Evolutionary conservation across 768 basidiomycete genomes (phyloP).

Genomic region (Tylopilus cervinicoccineus): DNA sequence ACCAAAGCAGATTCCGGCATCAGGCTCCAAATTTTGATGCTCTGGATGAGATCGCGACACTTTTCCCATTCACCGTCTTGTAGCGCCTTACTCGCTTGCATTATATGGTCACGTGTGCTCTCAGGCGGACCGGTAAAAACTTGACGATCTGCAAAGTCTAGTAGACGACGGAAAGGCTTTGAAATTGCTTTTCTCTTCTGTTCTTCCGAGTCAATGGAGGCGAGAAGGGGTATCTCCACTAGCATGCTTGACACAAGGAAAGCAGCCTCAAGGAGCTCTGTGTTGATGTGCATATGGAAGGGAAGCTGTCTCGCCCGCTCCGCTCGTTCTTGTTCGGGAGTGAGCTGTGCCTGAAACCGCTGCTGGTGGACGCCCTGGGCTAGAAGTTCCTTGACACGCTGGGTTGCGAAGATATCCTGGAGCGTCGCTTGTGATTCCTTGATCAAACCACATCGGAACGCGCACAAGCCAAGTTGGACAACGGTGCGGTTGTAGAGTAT

Average conservation of each 20-base stretch:
- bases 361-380: conserved; percentile 96
- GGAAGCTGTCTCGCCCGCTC: conserved; percentile 95
- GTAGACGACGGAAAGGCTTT: conserved; percentile 92
- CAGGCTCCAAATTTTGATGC: conserved; percentile 97
- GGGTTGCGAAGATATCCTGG: conserved; percentile 94
- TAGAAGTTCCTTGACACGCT: conserved; percentile 94
- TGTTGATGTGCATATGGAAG: conserved; percentile 99
- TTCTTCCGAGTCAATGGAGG: conserved; percentile 93
- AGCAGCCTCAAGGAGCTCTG: conserved; percentile 93
- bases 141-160: conserved; percentile 97
- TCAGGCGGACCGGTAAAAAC: conserved; percentile 99
- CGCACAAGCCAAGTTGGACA: conserved; percentile 94
- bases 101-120: conserved; percentile 97
- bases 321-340: conserved; percentile 94
- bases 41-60: conserved; percentile 87
- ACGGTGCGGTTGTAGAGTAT: conserved; percentile 97
- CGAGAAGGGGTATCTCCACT: conserved; percentile 92
- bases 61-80: conserved; percentile 98
- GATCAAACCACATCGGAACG: conserved; percentile 93
- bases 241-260: conserved; percentile 99
- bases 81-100: conserved; percentile 96
- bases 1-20: conserved; percentile 87
- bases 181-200: conserved; percentile 89
- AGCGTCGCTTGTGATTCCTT: conserved; percentile 90
- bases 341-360: conserved; percentile 72